Evolutionary conservation across 225 moss, liverwort and hornwort genomes (phyloP).

Genomic region (Lunularia cruciata): DNA sequence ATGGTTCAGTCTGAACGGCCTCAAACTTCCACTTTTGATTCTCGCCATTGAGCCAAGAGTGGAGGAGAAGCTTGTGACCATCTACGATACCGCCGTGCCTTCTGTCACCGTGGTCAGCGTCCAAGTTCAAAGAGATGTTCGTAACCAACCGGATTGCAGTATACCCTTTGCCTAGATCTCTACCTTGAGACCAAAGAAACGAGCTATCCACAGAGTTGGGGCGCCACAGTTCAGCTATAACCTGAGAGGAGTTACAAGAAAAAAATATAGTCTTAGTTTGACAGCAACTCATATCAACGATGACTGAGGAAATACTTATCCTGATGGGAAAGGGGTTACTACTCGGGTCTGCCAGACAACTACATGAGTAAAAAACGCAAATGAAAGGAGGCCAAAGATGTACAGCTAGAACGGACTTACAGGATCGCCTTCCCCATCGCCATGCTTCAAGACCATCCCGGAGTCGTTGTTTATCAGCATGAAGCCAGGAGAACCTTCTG

Average conservation of each 20-base stretch:
- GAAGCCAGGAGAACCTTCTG: constrained; percentile 33
- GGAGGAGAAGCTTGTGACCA: constrained; percentile 35
- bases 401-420: constrained; percentile 26
- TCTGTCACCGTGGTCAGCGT: constrained; percentile 48
- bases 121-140: constrained; percentile 44
- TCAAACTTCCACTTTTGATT: constrained; percentile 51
- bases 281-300: too few relatives aligned
- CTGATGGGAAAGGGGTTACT: too few relatives aligned
- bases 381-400: too few relatives aligned
- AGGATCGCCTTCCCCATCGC: constrained; percentile 16
- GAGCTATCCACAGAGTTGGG: constrained; percentile 30
- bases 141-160: constrained; percentile 33
- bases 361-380: too few relatives aligned
- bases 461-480: constrained; percentile 41
- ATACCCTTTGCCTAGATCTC: constrained; percentile 39
- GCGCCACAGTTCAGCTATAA: constrained; percentile 37
- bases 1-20: neutral
- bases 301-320: too few relatives aligned
- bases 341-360: too few relatives aligned
- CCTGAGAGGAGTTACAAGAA: constrained; percentile 20
- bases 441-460: constrained; percentile 38
- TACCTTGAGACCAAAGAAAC: constrained; percentile 44
- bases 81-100: constrained; percentile 50
- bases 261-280: neutral
- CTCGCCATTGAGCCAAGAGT: constrained; percentile 45